Percentiles rank a stretch among this genome's conserved stretches.
These are phyloP conservation scores for Aspergillus sojae DNA, from an alignment of 2,329 filamentous ascomycete genomes.

Conservation along the genomic window DNA sequence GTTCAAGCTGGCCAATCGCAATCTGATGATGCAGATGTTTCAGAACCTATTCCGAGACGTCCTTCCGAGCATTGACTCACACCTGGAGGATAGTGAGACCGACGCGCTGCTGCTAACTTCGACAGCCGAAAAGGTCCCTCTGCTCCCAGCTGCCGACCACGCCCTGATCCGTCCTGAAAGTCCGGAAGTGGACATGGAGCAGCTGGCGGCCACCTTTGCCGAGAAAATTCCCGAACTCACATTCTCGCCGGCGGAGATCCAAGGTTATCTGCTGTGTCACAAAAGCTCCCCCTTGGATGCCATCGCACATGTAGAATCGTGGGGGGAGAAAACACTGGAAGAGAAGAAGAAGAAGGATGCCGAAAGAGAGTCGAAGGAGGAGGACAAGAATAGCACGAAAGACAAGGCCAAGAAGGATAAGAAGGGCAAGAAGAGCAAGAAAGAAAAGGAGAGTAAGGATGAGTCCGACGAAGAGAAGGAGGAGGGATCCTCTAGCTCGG, in stretches of 20 bases:
- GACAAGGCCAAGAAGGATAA: neutral
- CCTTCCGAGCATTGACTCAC: neutral
- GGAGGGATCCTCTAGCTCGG: neutral
- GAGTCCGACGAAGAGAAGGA: neutral
- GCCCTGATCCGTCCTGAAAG: neutral
- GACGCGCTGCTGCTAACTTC: neutral
- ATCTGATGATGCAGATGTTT: slow-evolving; percentile 9
- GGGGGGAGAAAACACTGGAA: slow-evolving; percentile 29
- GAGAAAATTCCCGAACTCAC: slow-evolving; percentile 46
- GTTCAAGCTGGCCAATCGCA: slow-evolving; percentile 11
- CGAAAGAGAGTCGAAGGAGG: neutral
- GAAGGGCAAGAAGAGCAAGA: neutral
- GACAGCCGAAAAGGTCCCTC: neutral
- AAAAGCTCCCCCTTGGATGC: slow-evolving; percentile 53
- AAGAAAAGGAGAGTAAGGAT: neutral
- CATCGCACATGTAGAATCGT: slow-evolving; percentile 45
- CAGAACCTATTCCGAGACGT: slow-evolving; percentile 7
- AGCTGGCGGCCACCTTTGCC: slow-evolving; percentile 50
- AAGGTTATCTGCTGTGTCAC: slow-evolving; percentile 54
- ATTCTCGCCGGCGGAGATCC: slow-evolving; percentile 58
- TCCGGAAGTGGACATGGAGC: slow-evolving; percentile 31
- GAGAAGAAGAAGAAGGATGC: slow-evolving; percentile 4
- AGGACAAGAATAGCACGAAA: neutral
- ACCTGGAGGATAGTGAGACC: neutral
- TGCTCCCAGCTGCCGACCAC: neutral